A percentile compares a stretch with the other conserved stretches of the same genome.
Evolutionary conservation across 306 rosid species (phyloP).

Genomic region (Ochetophila trinervis): DNA sequence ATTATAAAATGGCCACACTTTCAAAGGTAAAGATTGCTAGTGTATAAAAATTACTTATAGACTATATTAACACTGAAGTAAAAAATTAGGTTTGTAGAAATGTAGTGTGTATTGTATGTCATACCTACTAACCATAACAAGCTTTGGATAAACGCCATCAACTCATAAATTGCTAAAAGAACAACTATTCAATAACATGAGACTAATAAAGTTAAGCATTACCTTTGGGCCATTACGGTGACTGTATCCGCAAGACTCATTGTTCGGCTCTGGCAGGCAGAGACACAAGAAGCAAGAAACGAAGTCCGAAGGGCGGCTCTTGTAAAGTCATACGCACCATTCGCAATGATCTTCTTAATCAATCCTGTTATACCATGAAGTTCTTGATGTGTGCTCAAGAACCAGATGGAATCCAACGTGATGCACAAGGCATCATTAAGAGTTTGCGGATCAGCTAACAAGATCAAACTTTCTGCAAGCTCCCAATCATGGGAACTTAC

Average conservation of each 20-base stretch:
- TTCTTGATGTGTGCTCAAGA: slow-evolving; percentile 64
- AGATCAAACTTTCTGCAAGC: slow-evolving; percentile 70
- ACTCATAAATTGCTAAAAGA: background rate
- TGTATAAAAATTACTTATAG: no score
- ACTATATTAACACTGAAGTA: no score
- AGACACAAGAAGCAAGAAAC: slow-evolving; percentile 86
- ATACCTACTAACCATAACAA: background rate
- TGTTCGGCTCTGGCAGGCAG: slow-evolving; percentile 87
- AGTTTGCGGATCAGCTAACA: slow-evolving; percentile 66
- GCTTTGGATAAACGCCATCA: background rate
- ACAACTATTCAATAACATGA: background rate
- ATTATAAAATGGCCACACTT: no score
- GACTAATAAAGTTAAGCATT: background rate
- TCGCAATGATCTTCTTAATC: slow-evolving; percentile 56
- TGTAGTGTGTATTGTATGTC: no score
- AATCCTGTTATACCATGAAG: slow-evolving; percentile 58
- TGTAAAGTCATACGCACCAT: slow-evolving; percentile 79
- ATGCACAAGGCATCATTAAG: slow-evolving; percentile 84
- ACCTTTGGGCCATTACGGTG: slow-evolving; percentile 85
- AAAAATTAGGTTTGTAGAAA: no score
- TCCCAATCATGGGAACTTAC: slow-evolving; percentile 81
- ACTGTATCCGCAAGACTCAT: slow-evolving; percentile 82
- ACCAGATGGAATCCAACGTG: slow-evolving; percentile 83
- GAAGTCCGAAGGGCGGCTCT: slow-evolving; percentile 85
- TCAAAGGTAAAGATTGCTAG: no score